Base-by-base conservation (phyloP, 768 basidiomycete species). In the Mycena venus region DNA sequence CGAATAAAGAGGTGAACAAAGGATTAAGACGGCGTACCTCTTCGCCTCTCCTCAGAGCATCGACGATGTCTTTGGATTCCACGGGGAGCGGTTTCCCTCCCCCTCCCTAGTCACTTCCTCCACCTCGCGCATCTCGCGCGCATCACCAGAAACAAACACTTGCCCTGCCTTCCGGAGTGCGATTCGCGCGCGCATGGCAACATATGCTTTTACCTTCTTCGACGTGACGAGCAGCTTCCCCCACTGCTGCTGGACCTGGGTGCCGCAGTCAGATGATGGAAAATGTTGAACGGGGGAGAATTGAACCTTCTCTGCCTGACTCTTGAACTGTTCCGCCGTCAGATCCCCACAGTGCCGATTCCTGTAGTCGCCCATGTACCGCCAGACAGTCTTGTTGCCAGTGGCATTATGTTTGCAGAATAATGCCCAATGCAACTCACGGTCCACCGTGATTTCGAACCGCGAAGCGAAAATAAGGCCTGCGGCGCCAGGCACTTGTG, bases 391-490 rank as follows among this genome's bases (percentile, higher is more conserved):
- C 5, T 58, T 40, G 9, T 34, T 32, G 8, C 47, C 36, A 21
- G 40, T 25, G 0, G 68, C 34, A 21, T 59, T 34, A 17, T 68
- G 44, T 32, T 55, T 56, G 66, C 75, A 70, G 34, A 82, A 83
- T 17, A 76, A 14, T 4, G 78, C 76, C 81, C 82, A 82, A 5
- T 79, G 78, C 2, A 55, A 47, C 10, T 29, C 42, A 5, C 7
- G 44, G 21, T 78, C 66, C 2, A 75, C 55, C n/a, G 76, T 51
- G 27, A 83, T 76, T 31, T 84, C 82, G 34, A 77, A 70, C 3
- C 82, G 79, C 23, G 80, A 80, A 6, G 80, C 79, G 60, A 81
- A 84, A 5, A 83, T 71, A 17, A 84, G 59, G 1, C 83, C 83
- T 0, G 79, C 70, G 4, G 68, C 72, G 9, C 83, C 82, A 2